Base-by-base conservation (phyloP, 73 alveolate genomes). In the Loxodes magnus region DNA sequence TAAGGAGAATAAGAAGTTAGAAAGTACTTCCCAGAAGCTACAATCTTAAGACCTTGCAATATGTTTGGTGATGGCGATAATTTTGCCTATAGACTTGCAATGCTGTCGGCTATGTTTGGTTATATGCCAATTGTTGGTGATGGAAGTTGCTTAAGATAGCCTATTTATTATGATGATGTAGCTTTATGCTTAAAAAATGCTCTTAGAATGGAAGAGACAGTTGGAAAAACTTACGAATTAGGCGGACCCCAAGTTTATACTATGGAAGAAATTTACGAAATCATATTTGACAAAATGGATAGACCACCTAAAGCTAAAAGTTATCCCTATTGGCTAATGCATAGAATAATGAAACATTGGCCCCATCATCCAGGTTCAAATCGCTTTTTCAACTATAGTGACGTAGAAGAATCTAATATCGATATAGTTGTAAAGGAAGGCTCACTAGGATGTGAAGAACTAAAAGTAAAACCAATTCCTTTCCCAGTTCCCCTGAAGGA, bases 241-340 rank as follows among this genome's bases (percentile, higher is more conserved):
- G 83, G 83, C 28, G 83, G 83, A 12, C 83, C 83, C 21, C 80
- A 69, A 25, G 83, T 69, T 3, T 69, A 69, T 50, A 17, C 77
- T 12, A 20, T 38, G 33, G 37, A 43, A 17, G 83, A 69, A 51
- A 19, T 56, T 46, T 63, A 39, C 15, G 83, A 69, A 69, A 69
- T 69, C 42, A 31, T 69, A 16, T 64, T 41, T 23, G 52, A 69
- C 35, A 48, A 59, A 39, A 34, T 64, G 23, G 65, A 63, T 9
- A 36, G 62, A 19, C 83, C 83, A 22, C 83, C 77, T 35, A 69
- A 64, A 30, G 42, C 63, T 9, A 70, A 61, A 3, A 58, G 49
- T 15, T 24, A 50, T 5, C 52, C 64, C 21, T 52, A 37, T 27
- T 17, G 39, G 1, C 25, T 31, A 20, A 52, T 63, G n/a, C 53